Evolutionary conservation across 371 early-diverging fungal species (phyloP), one percentile per base, ranked within the genome.

Genomic region (Apophysomyces variabilis): DNA sequence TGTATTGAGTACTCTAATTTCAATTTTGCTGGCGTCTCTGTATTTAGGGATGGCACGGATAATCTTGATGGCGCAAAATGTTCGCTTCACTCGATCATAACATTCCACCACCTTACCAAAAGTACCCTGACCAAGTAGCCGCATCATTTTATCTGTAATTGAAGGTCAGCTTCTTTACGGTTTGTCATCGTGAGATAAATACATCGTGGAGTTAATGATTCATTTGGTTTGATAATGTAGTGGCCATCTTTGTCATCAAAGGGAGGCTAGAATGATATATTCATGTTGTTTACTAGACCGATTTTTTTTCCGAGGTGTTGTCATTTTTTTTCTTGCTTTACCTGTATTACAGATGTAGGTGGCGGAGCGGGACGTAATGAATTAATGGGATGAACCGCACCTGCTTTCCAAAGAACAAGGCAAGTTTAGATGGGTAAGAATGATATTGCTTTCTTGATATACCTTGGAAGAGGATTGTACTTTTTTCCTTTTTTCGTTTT

Each of bases 101-200:
- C 95, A 95, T 71, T 95, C 90, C 32, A 95, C 92, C 12, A 98
- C 99, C 73, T 94, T 95, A 62, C 99, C 99, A 85, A 96, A 98
- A 0, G 99, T 98, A 13, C 99, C 99, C 80, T 97, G 97, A 3
- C 99, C 99, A 7, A 98, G 77, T 44, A 93, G 73, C 12, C 87
- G 76, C 68, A 92, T 79, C 66, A 97, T 94, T 75, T 89, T 86
- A 78, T 93, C 93, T 93, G 50, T 13, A 36, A 62, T 32, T 46
- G 14, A 35, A 37, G 44, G 37, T 45, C 13, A 37, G 43, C 41
- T 64, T 44, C 44, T 58, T 46, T 38, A 60, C 60, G 37, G 1
- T 14, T 45, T 58, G 32, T 37, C 21, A 35, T 13, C 32, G 32
- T 26, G 32, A 18, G 7, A 3, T 32, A 67, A 85, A 77, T 88